phyloP scores from a whole-genome alignment of 257 asterid genomes.

The Vinca minor region DNA sequence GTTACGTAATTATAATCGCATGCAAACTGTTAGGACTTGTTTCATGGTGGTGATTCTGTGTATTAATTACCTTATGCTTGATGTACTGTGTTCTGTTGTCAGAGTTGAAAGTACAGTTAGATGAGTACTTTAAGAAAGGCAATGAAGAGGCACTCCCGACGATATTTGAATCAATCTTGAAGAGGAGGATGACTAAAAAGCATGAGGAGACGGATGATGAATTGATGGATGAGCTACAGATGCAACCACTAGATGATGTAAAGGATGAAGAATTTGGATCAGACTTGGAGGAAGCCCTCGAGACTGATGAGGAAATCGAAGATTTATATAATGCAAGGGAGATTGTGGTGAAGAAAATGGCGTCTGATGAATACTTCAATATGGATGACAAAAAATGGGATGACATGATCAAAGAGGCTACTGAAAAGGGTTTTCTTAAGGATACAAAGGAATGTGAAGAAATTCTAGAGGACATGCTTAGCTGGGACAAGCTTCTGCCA shows the following conservation, averaged over 20 bases:
- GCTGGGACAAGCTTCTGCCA: constrained; percentile 79
- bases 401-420: constrained; percentile 63
- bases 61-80: neutral
- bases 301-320: constrained; percentile 69
- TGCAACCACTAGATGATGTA: constrained; percentile 47
- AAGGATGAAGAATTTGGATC: constrained; percentile 52
- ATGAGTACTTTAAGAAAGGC: constrained; percentile 44
- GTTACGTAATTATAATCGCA: neutral
- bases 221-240: constrained; percentile 41
- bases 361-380: constrained; percentile 41
- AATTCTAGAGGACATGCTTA: constrained; percentile 75
- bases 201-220: constrained; percentile 72
- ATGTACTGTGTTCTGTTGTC: constrained; percentile 20
- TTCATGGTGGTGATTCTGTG: neutral
- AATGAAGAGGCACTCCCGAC: constrained; percentile 60
- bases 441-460: constrained; percentile 74
- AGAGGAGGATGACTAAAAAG: constrained; percentile 44
- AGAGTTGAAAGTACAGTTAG: constrained; percentile 55
- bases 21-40: neutral
- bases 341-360: constrained; percentile 37
- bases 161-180: constrained; percentile 41
- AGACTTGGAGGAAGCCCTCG: constrained; percentile 47
- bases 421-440: constrained; percentile 48
- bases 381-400: constrained; percentile 77
- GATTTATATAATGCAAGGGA: constrained; percentile 57